Evolutionary conservation across 2,329 filamentous ascomycete species (phyloP).

Genomic region (Fusarium citri): DNA sequence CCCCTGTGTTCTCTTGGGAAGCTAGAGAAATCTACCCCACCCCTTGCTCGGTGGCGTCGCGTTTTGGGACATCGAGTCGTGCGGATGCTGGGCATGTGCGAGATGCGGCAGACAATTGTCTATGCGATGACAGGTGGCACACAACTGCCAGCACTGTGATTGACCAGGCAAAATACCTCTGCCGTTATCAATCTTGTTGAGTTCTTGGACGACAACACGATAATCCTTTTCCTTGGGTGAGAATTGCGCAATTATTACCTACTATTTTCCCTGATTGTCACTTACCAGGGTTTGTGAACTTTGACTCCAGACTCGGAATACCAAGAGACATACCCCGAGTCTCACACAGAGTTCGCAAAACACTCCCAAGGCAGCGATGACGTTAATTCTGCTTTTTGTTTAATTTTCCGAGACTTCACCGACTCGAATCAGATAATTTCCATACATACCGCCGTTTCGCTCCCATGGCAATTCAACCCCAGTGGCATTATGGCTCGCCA

Average conservation of each 20-base stretch:
- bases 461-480: slow-evolving; percentile 16
- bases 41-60: slow-evolving; percentile 43
- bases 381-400: slow-evolving; percentile 34
- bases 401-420: slow-evolving; percentile 46
- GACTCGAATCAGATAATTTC: slow-evolving; percentile 34
- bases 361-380: slow-evolving; percentile 31
- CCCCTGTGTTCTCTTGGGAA: slow-evolving; percentile 13
- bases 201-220: slow-evolving; percentile 4
- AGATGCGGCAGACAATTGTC: slow-evolving; percentile 20
- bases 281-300: neutral
- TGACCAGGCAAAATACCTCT: slow-evolving; percentile 19
- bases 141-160: slow-evolving; percentile 31
- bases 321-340: slow-evolving; percentile 32
- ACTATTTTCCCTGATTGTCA: neutral
- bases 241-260: slow-evolving; percentile 7
- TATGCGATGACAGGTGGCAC: slow-evolving; percentile 31
- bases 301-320: slow-evolving; percentile 1
- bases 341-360: slow-evolving; percentile 6
- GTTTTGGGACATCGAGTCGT: slow-evolving; percentile 34
- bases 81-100: slow-evolving; percentile 34
- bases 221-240: neutral
- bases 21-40: slow-evolving; percentile 16
- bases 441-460: slow-evolving; percentile 30
- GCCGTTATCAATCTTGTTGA: slow-evolving; percentile 44
- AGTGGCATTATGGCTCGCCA: slow-evolving; percentile 2